Base-by-base conservation (phyloP, 306 rosid genomes). In the Echinosophora koreensis region DNA sequence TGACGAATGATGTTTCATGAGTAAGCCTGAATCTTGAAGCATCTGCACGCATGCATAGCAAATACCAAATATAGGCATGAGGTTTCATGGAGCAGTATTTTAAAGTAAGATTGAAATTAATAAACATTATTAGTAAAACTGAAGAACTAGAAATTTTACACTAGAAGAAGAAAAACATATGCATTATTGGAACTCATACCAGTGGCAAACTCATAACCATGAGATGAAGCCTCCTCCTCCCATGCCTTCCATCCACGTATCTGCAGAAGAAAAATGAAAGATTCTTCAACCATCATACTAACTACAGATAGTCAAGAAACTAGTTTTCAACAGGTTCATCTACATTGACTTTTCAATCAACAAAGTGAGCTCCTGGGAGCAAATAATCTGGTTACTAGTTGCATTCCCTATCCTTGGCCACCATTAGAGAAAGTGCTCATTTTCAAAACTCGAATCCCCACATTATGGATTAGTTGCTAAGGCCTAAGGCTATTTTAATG, bases 201-300 rank as follows among this genome's bases (percentile, higher is more conserved):
- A 79, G 78, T 86, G 17, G 97, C 84, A 42, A 95, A 92, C 88
- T 92, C 99, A 38, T 88, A 86, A 34, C 86, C 82, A 71, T 86
- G 90, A 55, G 96, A 64, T n/a, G 89, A 86, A 54, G 98, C 92
- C 84, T 96, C 99, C 41, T 44, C 83, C 77, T 96, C 99, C 99
- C 99, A 96, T 3, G 80, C 84, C 84, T 93, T 96, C 99, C 99
- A 96, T 61, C 97, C 98, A 62, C 98, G 93, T 74, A 91, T 96
- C 99, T 96, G 71, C 51, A 39, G 5, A 83, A 58, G 67, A 73
- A 76, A 72, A 22, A 22, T 22, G 1, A 85, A 54, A 61, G 61
- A 58, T n/a, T 15, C 14, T 52, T 46, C 87, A 79, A 46, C 54
- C 55, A 49, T 14, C 62, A 14, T 34, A 54, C 22, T 46, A 59